Evolutionary conservation across 2,329 filamentous ascomycete species (phyloP), one percentile per base, ranked within the genome.

Genomic region (Scolecobasidium constrictum): DNA sequence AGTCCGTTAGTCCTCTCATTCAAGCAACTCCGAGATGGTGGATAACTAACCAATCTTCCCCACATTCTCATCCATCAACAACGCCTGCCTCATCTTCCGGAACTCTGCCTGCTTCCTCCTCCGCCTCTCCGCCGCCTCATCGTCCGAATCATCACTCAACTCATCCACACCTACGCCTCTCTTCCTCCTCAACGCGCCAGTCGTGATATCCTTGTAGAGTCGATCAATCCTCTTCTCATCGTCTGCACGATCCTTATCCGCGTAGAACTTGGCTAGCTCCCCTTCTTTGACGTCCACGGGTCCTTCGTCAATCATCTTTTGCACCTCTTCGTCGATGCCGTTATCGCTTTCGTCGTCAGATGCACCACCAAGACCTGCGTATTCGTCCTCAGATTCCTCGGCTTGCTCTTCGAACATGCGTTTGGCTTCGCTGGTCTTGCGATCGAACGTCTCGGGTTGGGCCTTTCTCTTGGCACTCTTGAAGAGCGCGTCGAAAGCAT

Each of bases 301-400:
- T 44, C 76, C 78, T 18, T 82, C 77, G 55, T 96, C 88, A 56
- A 98, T 94, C 77, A 98, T 93, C 48, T 86, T 80, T 52, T 83
- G 76, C 48, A 92, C 76, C 5, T 83, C 75, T 21, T 79, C 79
- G 45, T 84, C 78, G 26, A 81, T 83, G 46, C 87, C 83, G 43
- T 81, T 81, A 35, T 75, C 81, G 35, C 78, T 81, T 49, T 90
- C 86, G 51, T 96, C 90, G 47, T 90, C 88, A 60, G 88, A 90
- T 9, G 71, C 82, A 48, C 92, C 92, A 51, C 92, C 92, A 7
- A 98, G 71, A 4, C 92, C 92, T 31, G 88, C 90, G 59, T 96
- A 98, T 61, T 98, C 92, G 58, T 98, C 92, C 57, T 98, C 93
- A 0, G 92, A 98, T 63, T 98, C 92, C 53, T 94, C 86, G 47